These are phyloP conservation scores for Botrytis deweyae DNA, from an alignment of 2,329 filamentous ascomycete species.

Conservation along the genomic window DNA sequence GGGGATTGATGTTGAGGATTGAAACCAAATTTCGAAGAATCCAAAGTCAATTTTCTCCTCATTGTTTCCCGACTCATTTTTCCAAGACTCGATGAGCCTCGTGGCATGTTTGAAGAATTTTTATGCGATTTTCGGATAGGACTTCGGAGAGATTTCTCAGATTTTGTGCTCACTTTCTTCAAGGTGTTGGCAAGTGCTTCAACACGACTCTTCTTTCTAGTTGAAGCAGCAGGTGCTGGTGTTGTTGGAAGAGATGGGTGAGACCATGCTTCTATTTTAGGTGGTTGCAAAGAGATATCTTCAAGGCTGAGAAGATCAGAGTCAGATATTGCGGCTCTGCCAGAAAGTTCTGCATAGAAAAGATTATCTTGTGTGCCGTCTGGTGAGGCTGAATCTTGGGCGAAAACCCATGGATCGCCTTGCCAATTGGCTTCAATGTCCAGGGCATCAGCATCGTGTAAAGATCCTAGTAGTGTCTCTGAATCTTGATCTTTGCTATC, in stretches of 20 bases:
- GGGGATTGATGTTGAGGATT: constrained; percentile 46
- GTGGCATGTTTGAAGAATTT: constrained; percentile 34
- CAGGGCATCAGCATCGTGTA: constrained; percentile 26
- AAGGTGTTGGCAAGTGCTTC: constrained; percentile 49
- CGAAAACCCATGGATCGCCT: constrained; percentile 26
- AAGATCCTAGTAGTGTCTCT: constrained; percentile 27
- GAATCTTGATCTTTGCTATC: constrained; percentile 41
- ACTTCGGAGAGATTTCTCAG: constrained; percentile 40
- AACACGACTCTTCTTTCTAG: constrained; percentile 32
- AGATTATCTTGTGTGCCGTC: constrained; percentile 22
- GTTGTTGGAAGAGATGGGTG: constrained; percentile 33
- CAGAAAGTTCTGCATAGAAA: constrained; percentile 34
- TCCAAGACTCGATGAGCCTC: constrained; percentile 35
- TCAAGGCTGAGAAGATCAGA: constrained; percentile 38
- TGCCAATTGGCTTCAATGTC: constrained; percentile 23
- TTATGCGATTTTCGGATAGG: constrained; percentile 42
- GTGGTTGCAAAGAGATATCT: constrained; percentile 34
- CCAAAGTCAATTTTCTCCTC: constrained; percentile 49
- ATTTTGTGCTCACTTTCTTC: constrained; percentile 40
- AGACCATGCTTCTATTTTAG: constrained; percentile 26
- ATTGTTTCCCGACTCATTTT: constrained; percentile 46
- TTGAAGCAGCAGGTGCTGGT: constrained; percentile 26
- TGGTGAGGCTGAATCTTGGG: constrained; percentile 28
- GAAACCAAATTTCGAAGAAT: constrained; percentile 47
- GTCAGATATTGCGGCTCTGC: constrained; percentile 38